Base-by-base conservation (phyloP, 345 rosid species). In the Acer campestre region DNA sequence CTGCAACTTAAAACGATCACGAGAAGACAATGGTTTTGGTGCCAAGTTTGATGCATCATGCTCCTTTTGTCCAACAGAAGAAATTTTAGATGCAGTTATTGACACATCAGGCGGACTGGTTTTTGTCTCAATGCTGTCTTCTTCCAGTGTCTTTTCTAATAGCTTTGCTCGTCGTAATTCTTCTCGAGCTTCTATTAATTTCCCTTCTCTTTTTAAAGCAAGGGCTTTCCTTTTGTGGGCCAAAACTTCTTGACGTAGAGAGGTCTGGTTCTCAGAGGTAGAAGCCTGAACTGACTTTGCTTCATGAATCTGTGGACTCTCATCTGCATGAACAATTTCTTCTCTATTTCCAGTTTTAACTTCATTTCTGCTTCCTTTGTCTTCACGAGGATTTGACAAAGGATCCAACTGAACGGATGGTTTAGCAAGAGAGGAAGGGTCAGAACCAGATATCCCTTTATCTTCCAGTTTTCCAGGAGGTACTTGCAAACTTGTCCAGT, bases 1-100 rank as follows among this genome's bases (percentile, higher is more conserved):
- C 68, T 95, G 99, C 80, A 95, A 63, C 83, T 91, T 95, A 78
- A 90, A 92, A 63, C 98, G 96, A 77, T 91, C 98, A 64, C 94
- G 96, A 35, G 92, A 68, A 44, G 99, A 89, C 81, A 90, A 75
- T 66, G 91, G 85, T 77, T 90, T 90, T 62, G 86, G 80, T 82
- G 87, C 84, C 75, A 80, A 77, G 77, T 80, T 83, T 10, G 89
- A 79, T 53, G 87, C 73, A 68, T 77, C 71, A 7, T 74, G 81
- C 75, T 84, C 91, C 83, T 92, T 86, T 70, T 81, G 80, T 66
- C 23, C 80, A 79, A 40, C 64, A 78, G 85, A 64, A 61, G 84
- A 83, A 49, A 82, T 79, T 49, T 76, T 66, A 48, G 82, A 49
- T 61, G 72, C 58, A 53, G 82, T 29, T 74, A 71, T 51, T 27